Evolutionary conservation across 805 yeast genomes (phyloP).

Genomic region (Candida peoriensis): DNA sequence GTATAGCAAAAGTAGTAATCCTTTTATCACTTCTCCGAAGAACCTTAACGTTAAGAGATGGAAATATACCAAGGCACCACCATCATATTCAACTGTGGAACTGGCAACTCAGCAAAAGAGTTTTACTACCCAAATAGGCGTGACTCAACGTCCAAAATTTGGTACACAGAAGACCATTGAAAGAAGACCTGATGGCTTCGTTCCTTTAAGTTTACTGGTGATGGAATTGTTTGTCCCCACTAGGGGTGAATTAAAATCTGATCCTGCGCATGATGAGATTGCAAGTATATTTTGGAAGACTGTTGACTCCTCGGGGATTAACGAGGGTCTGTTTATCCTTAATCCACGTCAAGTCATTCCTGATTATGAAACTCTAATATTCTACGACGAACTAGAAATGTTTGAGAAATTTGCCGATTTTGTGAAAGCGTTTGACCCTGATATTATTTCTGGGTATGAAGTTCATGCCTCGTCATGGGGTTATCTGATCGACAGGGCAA

Average conservation of each 20-base stretch:
- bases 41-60: constrained; percentile 24
- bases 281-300: constrained; percentile 59
- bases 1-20: not conserved
- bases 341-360: constrained; percentile 13
- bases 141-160: constrained; percentile 37
- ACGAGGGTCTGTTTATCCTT: constrained; percentile 34
- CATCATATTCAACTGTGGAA: constrained; percentile 35
- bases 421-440: constrained; percentile 73
- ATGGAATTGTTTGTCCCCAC: constrained; percentile 67
- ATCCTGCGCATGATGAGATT: constrained; percentile 60
- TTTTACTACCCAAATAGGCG: constrained; percentile 47
- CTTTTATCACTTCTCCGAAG: not conserved
- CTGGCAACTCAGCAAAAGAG: constrained; percentile 4
- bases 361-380: constrained; percentile 18
- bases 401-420: constrained; percentile 48
- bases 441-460: constrained; percentile 82
- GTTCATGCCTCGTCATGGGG: constrained; percentile 86
- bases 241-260: constrained; percentile 47
- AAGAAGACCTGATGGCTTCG: constrained; percentile 36
- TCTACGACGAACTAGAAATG: constrained; percentile 54
- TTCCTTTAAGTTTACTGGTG: constrained; percentile 49
- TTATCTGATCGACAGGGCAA: constrained; percentile 64
- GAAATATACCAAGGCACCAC: constrained; percentile 47
- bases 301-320: constrained; percentile 36
- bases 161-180: constrained; percentile 28